phyloP scores from a whole-genome alignment of 495 filamentous ascomycete species.

The Penicillium odoratum region DNA sequence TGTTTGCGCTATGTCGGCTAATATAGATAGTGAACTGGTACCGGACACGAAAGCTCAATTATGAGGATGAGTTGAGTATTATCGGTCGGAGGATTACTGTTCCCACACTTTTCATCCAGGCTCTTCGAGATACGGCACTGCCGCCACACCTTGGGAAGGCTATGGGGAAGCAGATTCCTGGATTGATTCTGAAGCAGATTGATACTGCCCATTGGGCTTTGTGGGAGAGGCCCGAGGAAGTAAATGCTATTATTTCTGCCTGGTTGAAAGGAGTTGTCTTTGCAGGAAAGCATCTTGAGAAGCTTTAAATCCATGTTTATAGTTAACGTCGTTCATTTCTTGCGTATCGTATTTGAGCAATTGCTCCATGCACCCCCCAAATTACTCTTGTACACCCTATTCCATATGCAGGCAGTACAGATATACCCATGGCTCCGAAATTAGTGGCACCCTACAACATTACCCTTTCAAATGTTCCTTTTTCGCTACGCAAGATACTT shows the following conservation, averaged over 20 bases:
- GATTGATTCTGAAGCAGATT: conserved; percentile 58
- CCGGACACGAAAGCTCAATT: conserved; percentile 67
- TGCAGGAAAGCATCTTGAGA: conserved; percentile 17
- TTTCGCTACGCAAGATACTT: too few relatives aligned
- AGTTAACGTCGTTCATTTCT: not conserved
- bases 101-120: conserved; percentile 74
- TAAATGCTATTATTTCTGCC: conserved; percentile 44
- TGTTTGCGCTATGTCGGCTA: not conserved
- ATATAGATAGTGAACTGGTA: conserved; percentile 73
- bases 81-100: conserved; percentile 53
- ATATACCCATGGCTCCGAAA: too few relatives aligned
- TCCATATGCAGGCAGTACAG: too few relatives aligned
- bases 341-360: not conserved
- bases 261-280: conserved; percentile 50
- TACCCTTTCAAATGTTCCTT: too few relatives aligned
- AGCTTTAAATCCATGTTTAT: conserved; percentile 14
- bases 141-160: conserved; percentile 62
- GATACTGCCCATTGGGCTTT: conserved; percentile 70
- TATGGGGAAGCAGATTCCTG: conserved; percentile 66
- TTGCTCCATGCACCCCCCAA: too few relatives aligned
- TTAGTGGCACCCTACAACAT: too few relatives aligned
- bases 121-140: conserved; percentile 65
- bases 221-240: conserved; percentile 61
- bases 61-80: conserved; percentile 66
- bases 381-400: too few relatives aligned